Conservation (phyloP, 2,329 filamentous ascomycete species). For the Raffaelea ambrosiae region DNA sequence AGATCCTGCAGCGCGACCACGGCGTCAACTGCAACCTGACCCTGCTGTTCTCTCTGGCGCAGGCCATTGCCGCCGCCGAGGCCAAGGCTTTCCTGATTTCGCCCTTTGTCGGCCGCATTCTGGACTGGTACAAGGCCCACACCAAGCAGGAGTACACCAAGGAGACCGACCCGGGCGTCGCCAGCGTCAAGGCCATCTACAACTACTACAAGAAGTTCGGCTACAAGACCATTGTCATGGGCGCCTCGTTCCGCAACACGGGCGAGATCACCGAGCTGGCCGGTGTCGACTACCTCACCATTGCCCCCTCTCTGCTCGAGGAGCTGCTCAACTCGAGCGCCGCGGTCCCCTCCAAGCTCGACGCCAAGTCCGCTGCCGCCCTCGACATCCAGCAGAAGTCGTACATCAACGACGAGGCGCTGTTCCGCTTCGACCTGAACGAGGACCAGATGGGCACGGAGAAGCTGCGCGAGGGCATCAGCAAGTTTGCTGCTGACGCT, state of each 20-base stretch:
- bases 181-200: slow-evolving; percentile 88
- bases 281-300: slow-evolving; percentile 98
- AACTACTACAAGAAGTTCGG: slow-evolving; percentile 99
- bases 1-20: slow-evolving; percentile 93
- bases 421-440: slow-evolving; percentile 99
- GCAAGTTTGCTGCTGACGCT: slow-evolving; percentile 96
- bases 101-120: slow-evolving; percentile 96
- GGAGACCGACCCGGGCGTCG: slow-evolving; percentile 90
- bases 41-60: slow-evolving; percentile 92
- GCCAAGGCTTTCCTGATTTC: slow-evolving; percentile 96
- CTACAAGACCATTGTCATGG: slow-evolving; percentile 99
- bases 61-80: slow-evolving; percentile 94
- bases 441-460: slow-evolving; percentile 99
- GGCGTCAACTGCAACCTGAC: slow-evolving; percentile 98
- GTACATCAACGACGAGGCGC: slow-evolving; percentile 82
- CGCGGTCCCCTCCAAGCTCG: slow-evolving; percentile 85
- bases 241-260: slow-evolving; percentile 90
- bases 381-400: slow-evolving; percentile 79
- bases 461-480: slow-evolving; percentile 99
- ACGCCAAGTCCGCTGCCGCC: slow-evolving; percentile 53
- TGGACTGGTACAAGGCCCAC: slow-evolving; percentile 98
- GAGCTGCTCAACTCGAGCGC: slow-evolving; percentile 80
- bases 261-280: slow-evolving; percentile 98
- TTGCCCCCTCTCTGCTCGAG: slow-evolving; percentile 91
- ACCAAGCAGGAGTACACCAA: slow-evolving; percentile 89